Percentiles rank a stretch among this genome's conserved stretches.
These are phyloP conservation scores for Plasmodium coatneyi DNA, from an alignment of 169 alveolate species.

Conservation along the genomic window DNA sequence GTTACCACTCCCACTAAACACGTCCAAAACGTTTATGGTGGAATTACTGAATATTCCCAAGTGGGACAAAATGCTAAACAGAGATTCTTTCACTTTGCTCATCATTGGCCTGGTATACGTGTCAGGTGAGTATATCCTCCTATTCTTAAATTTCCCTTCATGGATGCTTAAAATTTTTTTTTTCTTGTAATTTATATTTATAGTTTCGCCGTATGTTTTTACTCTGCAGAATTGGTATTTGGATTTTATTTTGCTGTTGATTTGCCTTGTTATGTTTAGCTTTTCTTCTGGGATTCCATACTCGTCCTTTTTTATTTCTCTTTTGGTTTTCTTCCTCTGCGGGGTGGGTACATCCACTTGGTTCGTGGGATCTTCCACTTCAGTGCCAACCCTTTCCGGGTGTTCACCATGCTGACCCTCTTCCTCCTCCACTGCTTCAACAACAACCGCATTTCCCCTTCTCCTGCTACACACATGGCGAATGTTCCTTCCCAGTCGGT, in stretches of 20 bases:
- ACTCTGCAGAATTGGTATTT: constrained; percentile 43
- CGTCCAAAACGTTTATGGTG: constrained; percentile 82
- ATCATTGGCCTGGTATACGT: constrained; percentile 83
- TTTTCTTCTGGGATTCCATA: constrained; percentile 56
- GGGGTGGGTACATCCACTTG: not conserved
- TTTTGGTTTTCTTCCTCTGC: not conserved
- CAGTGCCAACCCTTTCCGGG: not conserved
- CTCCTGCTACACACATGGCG: not conserved
- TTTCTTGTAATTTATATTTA: constrained; percentile 55
- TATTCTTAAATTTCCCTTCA: constrained; percentile 79
- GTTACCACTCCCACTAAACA: constrained; percentile 88
- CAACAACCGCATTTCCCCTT: not conserved
- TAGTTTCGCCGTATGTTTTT: constrained; percentile 54
- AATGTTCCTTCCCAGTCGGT: not conserved
- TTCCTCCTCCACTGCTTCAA: not conserved
- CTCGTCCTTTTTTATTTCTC: constrained; percentile 15
- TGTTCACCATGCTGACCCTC: not conserved
- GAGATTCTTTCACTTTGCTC: constrained; percentile 81
- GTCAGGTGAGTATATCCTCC: constrained; percentile 79
- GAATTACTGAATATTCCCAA: constrained; percentile 74
- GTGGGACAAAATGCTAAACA: constrained; percentile 75
- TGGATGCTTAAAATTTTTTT: constrained; percentile 61
- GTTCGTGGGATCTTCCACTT: not conserved
- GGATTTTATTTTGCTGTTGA: constrained; percentile 55
- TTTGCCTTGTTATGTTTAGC: constrained; percentile 7